These are phyloP conservation scores for Wickerhamiella lipophila DNA, from an alignment of 805 yeast species.

Conservation along the genomic window DNA sequence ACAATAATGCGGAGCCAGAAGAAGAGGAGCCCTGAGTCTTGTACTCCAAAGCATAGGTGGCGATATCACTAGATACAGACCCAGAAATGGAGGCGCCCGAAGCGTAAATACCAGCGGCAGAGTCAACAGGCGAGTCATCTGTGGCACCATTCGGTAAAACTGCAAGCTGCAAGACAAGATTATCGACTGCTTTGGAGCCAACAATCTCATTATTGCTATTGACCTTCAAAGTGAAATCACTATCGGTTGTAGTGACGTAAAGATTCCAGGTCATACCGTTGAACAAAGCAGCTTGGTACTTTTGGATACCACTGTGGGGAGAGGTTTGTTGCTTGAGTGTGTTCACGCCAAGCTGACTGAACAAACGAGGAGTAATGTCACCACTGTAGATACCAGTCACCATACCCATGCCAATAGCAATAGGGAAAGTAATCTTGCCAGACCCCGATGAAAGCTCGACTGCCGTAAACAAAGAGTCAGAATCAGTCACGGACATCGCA, in stretches of 20 bases:
- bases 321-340: constrained; percentile 30
- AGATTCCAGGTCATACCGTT: constrained; percentile 39
- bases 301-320: constrained; percentile 20
- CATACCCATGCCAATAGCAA: constrained; percentile 75
- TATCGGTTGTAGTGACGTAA: constrained; percentile 34
- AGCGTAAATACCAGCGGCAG: constrained; percentile 58
- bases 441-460: constrained; percentile 26
- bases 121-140: constrained; percentile 39
- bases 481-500: constrained; percentile 34
- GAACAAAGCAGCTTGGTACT: constrained; percentile 32
- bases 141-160: constrained; percentile 31
- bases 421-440: constrained; percentile 40
- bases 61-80: constrained; percentile 34
- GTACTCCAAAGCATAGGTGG: constrained; percentile 39
- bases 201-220: constrained; percentile 28
- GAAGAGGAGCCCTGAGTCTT: constrained; percentile 39
- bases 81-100: constrained; percentile 39
- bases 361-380: constrained; percentile 34
- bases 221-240: constrained; percentile 28
- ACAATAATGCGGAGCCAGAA: constrained; percentile 35
- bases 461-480: constrained; percentile 41
- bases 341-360: constrained; percentile 36
- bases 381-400: constrained; percentile 51
- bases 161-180: constrained; percentile 39
- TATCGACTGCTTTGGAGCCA: constrained; percentile 29